Base-by-base conservation (phyloP, 2,329 filamentous ascomycete species). In the Penicillium expansum region DNA sequence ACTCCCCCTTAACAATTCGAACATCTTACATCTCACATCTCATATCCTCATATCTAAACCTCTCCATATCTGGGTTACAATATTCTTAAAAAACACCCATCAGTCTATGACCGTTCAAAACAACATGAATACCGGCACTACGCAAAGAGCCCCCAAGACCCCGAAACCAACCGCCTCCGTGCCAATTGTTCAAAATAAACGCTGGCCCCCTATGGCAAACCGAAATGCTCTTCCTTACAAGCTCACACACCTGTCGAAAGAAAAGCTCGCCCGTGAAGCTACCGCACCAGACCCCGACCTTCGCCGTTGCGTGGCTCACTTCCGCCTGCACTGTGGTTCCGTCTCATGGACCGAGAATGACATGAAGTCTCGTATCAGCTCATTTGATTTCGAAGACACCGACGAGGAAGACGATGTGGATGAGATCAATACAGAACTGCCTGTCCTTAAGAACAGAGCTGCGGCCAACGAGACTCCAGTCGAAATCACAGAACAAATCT, bases 191-290 rank as follows among this genome's bases (percentile, higher is more conserved):
- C 67, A 59, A 64, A 67, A 60, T 33, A 61, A 71, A 61, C 70
- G 71, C 55, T 70, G 69, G 68, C 71, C 71, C 53, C 71, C 71
- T 18, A 68, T 73, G 51, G 71, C 71, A 48, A 69, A 73, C 65
- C 69, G 68, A 51, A 63, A 67, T 44, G 67, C 71, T 11, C 67
- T 73, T 35, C 67, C 71, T 24, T 73, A 71, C 60, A 71, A 67
- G 45, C 70, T 72, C 66, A 73, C 70, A 37, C 64, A 70, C 48
- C 65, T 72, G 49, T 72, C 71, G 27, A 70, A 70, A 47, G 69
- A 72, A 64, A 73, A 73, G 55, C 61, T 73, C 49, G 65, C 70
- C 43, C 69, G 69, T 37, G 71, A 72, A 64, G 69, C 70, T 39
- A 72, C 69, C 13, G 69, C 70, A 29, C 68, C 70, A 5, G 70